Conservation (phyloP, 129 eudicot species). For the Flaveria bidentis region DNA sequence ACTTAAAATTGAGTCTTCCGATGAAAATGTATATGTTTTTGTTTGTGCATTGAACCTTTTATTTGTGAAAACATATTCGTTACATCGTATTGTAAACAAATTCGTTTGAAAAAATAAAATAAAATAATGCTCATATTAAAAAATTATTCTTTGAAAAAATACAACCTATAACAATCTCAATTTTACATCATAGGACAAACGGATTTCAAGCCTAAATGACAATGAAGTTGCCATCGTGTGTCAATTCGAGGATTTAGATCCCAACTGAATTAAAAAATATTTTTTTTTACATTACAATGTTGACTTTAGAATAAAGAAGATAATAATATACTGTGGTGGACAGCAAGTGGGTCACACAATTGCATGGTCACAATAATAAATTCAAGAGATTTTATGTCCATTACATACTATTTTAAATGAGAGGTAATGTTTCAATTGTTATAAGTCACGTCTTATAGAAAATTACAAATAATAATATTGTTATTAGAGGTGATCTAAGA, state of each 20-base stretch:
- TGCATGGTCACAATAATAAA: conserved; percentile 9
- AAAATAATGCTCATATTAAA: no score
- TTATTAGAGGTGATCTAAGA: no score
- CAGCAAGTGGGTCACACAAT: neutral
- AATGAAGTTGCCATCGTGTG: neutral
- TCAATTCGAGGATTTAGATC: neutral
- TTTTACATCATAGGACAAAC: neutral
- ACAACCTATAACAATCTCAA: neutral
- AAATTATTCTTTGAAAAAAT: no score
- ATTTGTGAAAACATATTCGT: no score
- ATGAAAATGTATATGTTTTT: no score
- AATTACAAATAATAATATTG: no score
- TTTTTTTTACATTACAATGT: conserved; percentile 10
- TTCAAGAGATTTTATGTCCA: neutral
- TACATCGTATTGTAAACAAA: no score
- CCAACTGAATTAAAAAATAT: neutral
- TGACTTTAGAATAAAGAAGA: conserved; percentile 8
- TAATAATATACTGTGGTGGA: conserved; percentile 11
- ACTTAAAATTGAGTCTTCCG: no score
- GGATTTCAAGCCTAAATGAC: neutral
- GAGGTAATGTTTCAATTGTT: neutral
- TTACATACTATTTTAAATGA: neutral
- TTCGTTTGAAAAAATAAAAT: no score
- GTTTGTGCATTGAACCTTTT: no score
- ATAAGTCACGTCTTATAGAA: neutral